A percentile compares a stretch with the other conserved stretches of the same genome.
These are phyloP conservation scores for Wickerhamomyces sp. DNA, from an alignment of 1,139 yeast species.

Conservation along the genomic window DNA sequence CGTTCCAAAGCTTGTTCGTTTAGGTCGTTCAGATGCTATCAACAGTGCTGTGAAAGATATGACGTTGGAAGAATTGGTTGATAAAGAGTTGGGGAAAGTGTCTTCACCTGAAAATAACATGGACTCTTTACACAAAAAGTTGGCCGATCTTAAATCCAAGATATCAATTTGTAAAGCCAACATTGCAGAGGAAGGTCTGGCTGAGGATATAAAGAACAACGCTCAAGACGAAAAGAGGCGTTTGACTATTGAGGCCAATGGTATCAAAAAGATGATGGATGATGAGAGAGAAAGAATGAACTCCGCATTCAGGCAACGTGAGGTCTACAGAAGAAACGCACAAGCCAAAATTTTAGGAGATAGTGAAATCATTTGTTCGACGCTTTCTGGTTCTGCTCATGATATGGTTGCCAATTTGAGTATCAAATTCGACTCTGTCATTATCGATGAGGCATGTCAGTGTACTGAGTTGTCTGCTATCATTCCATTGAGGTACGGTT, in stretches of 20 bases:
- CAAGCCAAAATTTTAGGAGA: conserved; percentile 68
- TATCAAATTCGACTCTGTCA: conserved; percentile 83
- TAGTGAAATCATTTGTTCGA: conserved; percentile 89
- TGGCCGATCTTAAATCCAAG: conserved; percentile 33
- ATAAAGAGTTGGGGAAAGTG: conserved; percentile 48
- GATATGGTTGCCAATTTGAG: conserved; percentile 73
- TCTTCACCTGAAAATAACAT: conserved; percentile 30
- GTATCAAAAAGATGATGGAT: conserved; percentile 69
- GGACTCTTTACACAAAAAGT: conserved; percentile 27
- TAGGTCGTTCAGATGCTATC: conserved; percentile 88
- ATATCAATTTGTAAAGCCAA: conserved; percentile 22
- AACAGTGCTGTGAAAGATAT: conserved; percentile 77
- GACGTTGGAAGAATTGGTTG: conserved; percentile 85
- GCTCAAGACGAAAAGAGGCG: conserved; percentile 32
- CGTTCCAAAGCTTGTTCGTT: conserved; percentile 72
- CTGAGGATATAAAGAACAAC: conserved; percentile 11
- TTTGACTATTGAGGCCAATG: conserved; percentile 56
- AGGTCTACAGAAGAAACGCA: conserved; percentile 67
- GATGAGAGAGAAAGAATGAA: conserved; percentile 70
- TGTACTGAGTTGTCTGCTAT: conserved; percentile 91
- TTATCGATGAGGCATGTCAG: conserved; percentile 97
- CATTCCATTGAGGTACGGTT: conserved; percentile 91
- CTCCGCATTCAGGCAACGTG: conserved; percentile 67
- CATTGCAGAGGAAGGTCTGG: conserved; percentile 7
- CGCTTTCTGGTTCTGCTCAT: conserved; percentile 94